These are phyloP conservation scores for Tothia fuscella DNA, from an alignment of 2,329 filamentous ascomycete genomes.

Conservation along the genomic window DNA sequence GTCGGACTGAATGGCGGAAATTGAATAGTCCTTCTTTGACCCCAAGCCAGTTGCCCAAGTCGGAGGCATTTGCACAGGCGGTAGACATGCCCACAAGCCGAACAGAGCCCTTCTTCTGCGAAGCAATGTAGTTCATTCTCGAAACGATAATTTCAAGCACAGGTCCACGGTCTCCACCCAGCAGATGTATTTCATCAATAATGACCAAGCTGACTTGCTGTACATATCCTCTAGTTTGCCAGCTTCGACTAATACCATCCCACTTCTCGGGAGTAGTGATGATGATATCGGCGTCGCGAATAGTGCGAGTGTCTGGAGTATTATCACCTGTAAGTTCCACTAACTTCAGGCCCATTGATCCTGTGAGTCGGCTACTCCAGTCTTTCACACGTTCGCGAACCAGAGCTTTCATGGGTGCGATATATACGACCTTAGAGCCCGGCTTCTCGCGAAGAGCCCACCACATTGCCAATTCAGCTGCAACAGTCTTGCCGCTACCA, in stretches of 20 bases:
- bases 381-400: conserved; percentile 94
- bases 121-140: conserved; percentile 97
- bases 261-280: conserved; percentile 99
- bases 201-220: conserved; percentile 91
- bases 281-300: conserved; percentile 92
- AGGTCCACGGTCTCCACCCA: conserved; percentile 92
- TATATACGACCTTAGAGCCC: conserved; percentile 95
- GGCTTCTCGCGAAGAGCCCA: conserved; percentile 94
- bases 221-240: conserved; percentile 96
- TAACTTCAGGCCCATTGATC: conserved; percentile 73
- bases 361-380: conserved; percentile 73
- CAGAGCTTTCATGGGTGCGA: conserved; percentile 97
- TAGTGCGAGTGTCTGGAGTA: conserved; percentile 90
- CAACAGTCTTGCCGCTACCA: conserved; percentile 93
- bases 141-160: conserved; percentile 94
- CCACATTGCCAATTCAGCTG: conserved; percentile 97
- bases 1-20: conserved; percentile 91
- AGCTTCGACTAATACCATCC: conserved; percentile 98
- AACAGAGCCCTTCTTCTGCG: conserved; percentile 80
- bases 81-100: conserved; percentile 97
- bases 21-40: conserved; percentile 95
- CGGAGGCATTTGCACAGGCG: conserved; percentile 88
- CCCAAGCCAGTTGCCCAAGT: conserved; percentile 91
- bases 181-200: conserved; percentile 93
- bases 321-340: conserved; percentile 97